phyloP scores from a whole-genome alignment of 192 early-diverging fungal species.

The Ambispora gerdemannii region DNA sequence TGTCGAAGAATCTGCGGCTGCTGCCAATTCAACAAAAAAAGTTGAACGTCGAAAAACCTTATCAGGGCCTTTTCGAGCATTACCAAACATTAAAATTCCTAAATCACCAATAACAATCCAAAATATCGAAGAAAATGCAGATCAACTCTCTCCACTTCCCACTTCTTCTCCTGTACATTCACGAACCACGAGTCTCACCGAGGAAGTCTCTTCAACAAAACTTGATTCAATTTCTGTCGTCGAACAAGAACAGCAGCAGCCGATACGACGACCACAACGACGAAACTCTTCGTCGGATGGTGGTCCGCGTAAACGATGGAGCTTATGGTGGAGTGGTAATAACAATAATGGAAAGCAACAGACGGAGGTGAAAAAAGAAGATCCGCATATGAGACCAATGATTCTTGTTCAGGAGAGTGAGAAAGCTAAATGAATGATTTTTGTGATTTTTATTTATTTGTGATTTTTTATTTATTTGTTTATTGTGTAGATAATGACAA shows the following conservation, averaged over 20 bases:
- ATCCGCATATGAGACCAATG: conserved; percentile 21
- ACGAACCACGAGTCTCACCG: not conserved
- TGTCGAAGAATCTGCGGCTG: not conserved
- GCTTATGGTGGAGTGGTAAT: conserved; percentile 3
- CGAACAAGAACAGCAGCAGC: too few species aligned
- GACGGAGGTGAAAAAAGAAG: conserved; percentile 16
- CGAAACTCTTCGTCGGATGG: not conserved
- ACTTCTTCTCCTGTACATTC: not conserved
- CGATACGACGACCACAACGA: not conserved
- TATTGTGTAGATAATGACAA: too few species aligned
- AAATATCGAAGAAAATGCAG: not conserved
- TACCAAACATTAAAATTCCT: not conserved
- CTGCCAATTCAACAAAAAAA: not conserved
- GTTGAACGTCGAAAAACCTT: conserved; percentile 19
- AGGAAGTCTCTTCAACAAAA: not conserved
- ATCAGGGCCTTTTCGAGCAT: not conserved
- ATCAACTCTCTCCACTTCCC: conserved; percentile 12
- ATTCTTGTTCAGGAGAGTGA: conserved; percentile 23
- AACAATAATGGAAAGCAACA: not conserved
- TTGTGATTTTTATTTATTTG: too few species aligned
- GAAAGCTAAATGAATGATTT: not conserved
- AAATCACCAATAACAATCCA: not conserved
- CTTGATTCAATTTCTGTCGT: not conserved
- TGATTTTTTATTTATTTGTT: too few species aligned
- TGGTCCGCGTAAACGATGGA: conserved; percentile 1